Conservation (phyloP, 805 yeast genomes). For the Saccharomycopsis guyanensis region DNA sequence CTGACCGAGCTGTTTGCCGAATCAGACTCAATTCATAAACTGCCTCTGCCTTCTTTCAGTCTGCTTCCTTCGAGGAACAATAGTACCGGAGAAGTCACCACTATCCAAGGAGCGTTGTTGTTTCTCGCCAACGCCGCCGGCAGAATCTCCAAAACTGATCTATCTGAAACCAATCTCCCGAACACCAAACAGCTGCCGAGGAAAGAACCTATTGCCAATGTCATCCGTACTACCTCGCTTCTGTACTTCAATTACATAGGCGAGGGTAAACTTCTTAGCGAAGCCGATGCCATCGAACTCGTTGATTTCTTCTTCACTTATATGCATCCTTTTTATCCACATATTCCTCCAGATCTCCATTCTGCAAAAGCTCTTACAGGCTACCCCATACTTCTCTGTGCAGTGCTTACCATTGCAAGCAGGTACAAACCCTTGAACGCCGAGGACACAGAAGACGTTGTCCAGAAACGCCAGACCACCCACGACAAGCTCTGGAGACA, state of each 20-base stretch:
- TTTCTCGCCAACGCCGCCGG: slow-evolving; percentile 78
- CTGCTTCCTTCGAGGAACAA: no score
- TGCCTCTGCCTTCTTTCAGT: background rate
- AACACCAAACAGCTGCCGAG: background rate
- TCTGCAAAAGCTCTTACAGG: slow-evolving; percentile 58
- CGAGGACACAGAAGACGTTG: slow-evolving; percentile 26
- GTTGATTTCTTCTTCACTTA: slow-evolving; percentile 60
- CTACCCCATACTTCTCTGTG: slow-evolving; percentile 74
- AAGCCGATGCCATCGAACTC: slow-evolving; percentile 48
- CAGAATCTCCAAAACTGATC: slow-evolving; percentile 60
- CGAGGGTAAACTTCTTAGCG: slow-evolving; percentile 47
- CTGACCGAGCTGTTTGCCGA: slow-evolving; percentile 12
- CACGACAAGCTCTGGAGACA: slow-evolving; percentile 81
- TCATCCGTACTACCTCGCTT: slow-evolving; percentile 27
- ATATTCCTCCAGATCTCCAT: slow-evolving; percentile 68
- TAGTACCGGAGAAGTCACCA: slow-evolving; percentile 27
- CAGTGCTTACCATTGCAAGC: slow-evolving; percentile 73
- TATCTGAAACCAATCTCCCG: background rate
- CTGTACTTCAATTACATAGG: slow-evolving; percentile 63
- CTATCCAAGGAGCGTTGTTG: slow-evolving; percentile 55
- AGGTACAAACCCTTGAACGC: slow-evolving; percentile 60
- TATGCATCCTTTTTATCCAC: slow-evolving; percentile 88
- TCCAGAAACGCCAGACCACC: slow-evolving; percentile 43
- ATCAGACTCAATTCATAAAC: background rate
- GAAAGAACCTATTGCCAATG: background rate